Base-by-base conservation (phyloP, 768 basidiomycete species). In the Pleurotus pulmonarius region DNA sequence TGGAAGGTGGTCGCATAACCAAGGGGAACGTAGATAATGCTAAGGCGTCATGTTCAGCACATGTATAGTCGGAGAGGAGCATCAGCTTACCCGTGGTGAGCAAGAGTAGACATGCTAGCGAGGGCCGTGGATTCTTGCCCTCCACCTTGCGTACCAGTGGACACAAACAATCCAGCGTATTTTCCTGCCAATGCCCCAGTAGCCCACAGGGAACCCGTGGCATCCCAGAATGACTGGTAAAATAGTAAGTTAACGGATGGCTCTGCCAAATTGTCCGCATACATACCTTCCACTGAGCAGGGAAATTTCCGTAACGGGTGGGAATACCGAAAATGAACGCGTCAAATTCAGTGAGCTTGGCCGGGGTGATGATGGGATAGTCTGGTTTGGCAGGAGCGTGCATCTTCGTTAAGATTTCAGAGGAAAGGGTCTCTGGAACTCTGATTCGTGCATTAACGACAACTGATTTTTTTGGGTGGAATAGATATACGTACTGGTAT, bases 251-350 rank as follows among this genome's bases (percentile, higher is more conserved):
- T 2, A 7, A 22, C 13, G 4, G 8, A 7, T 6, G 4, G 18
- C 11, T 9, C 11, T n/a, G 16, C 29, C 8, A 45, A 38, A 20
- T 44, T 11, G 41, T 29, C 18, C 1, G 38, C 8, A 20, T 29
- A 46, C 69, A 1, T 52, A 83, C 86, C 81, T 88, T 89, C 83
- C 83, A 88, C 63, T 94, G 92, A 2, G 76, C 88, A 22, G 92
- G 83, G 69, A 90, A 85, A 64, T 80, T 85, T 41, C 92, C 92
- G 71, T 82, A 95, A 63, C 92, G 87, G 24, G 88, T 89, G 52
- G 87, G 87, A 56, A 92, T 75, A 58, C 90, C 92, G 51, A 92
- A 76, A 60, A 95, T 61, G 78, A 82, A 85, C 4, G 82, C 92
- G 62, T 95, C 90, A 64, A 79, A 88, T 4, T 76, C 56, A 16